Percentiles rank a stretch among this genome's conserved stretches.
Evolutionary conservation across 208 protist genomes (phyloP).

Genomic region (Tetramitus jugosus): DNA sequence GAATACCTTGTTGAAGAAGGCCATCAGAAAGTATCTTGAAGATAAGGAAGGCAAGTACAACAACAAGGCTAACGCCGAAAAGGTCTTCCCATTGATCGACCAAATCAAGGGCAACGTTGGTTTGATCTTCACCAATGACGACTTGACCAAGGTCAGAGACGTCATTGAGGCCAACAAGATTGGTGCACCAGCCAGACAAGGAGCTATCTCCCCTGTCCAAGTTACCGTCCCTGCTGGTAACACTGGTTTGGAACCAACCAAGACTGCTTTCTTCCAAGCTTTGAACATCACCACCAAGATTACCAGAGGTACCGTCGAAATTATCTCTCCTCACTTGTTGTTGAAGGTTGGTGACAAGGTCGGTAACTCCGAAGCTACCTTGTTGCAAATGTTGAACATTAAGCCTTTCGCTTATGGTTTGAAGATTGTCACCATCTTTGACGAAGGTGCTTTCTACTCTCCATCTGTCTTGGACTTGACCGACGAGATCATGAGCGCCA

Average conservation of each 20-base stretch:
- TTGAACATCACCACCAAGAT: slow-evolving; percentile 99
- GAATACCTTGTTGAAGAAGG: slow-evolving; percentile 94
- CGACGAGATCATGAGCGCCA: slow-evolving; percentile 72
- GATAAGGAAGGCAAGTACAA: slow-evolving; percentile 44
- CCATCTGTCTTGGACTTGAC: slow-evolving; percentile 85
- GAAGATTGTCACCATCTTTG: slow-evolving; percentile 79
- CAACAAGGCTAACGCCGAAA: slow-evolving; percentile 37
- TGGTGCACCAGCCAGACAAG: slow-evolving; percentile 87
- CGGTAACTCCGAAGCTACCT: slow-evolving; percentile 86
- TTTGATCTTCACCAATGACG: slow-evolving; percentile 95
- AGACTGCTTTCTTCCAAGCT: slow-evolving; percentile 98
- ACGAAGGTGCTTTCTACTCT: slow-evolving; percentile 85
- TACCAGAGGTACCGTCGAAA: slow-evolving; percentile 95
- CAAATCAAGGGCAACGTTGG: slow-evolving; percentile 88
- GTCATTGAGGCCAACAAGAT: slow-evolving; percentile 74
- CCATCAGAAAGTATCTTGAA: slow-evolving; percentile 64
- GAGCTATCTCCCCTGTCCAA: slow-evolving; percentile 87
- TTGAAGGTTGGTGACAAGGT: slow-evolving; percentile 90
- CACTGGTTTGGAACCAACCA: slow-evolving; percentile 94
- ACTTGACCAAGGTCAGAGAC: slow-evolving; percentile 69
- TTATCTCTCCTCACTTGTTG: slow-evolving; percentile 88
- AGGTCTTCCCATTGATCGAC: slow-evolving; percentile 46
- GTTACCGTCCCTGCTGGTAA: slow-evolving; percentile 87
- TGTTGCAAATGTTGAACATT: slow-evolving; percentile 96
- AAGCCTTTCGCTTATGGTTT: slow-evolving; percentile 97